These are phyloP conservation scores for Mitragyna speciosa DNA, from an alignment of 257 asterid species.

Conservation along the genomic window DNA sequence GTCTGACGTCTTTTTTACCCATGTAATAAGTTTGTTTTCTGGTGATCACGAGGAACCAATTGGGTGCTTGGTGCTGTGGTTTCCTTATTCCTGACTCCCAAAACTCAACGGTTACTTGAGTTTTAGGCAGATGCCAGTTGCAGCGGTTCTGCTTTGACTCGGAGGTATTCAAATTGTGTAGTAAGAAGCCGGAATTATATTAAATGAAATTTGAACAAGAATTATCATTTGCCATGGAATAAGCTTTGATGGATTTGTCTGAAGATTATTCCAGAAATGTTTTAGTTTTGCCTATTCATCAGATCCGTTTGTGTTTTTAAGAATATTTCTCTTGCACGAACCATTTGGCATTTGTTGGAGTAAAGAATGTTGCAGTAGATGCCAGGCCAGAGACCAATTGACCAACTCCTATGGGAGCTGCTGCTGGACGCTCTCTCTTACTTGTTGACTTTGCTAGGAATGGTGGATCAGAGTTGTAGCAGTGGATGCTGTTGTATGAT, in stretches of 20 bases:
- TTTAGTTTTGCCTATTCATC: background rate
- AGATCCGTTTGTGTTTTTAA: background rate
- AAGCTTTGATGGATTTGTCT: background rate
- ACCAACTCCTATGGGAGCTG: background rate
- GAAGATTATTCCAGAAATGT: background rate
- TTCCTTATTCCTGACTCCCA: conserved; percentile 5
- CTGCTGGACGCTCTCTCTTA: too few species aligned
- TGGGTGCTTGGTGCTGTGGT: conserved; percentile 4
- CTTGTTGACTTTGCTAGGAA: background rate
- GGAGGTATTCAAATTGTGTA: background rate
- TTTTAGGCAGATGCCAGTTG: background rate
- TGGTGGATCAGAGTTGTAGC: too few species aligned
- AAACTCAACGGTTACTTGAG: background rate
- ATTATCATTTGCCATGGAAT: background rate
- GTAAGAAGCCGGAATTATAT: background rate
- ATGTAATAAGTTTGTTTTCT: conserved; percentile 9
- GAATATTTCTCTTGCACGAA: background rate
- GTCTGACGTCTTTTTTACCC: background rate
- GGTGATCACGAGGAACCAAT: conserved; percentile 1
- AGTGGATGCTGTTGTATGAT: background rate
- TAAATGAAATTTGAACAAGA: background rate
- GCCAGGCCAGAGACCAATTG: background rate
- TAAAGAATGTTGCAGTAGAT: background rate
- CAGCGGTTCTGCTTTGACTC: background rate
- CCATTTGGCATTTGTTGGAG: background rate